Conservation (phyloP, 2,329 filamentous ascomycete genomes). For the Endoconidiophora polonica region DNA sequence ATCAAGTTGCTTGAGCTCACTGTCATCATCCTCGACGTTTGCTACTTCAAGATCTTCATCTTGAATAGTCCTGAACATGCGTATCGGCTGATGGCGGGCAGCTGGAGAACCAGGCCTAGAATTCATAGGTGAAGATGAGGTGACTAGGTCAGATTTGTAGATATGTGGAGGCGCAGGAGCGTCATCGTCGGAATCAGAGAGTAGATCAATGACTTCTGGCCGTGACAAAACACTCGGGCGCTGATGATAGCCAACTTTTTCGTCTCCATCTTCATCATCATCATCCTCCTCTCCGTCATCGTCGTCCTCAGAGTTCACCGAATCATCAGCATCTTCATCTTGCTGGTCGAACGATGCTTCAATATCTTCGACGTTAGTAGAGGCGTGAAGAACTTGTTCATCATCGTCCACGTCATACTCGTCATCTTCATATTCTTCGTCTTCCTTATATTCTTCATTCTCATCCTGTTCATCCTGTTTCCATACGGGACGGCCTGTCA, state of each 20-base stretch:
- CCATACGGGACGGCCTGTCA: constrained; percentile 1
- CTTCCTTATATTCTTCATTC: constrained; percentile 7
- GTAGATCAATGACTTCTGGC: constrained; percentile 29
- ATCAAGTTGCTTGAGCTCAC: background rate
- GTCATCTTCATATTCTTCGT: background rate
- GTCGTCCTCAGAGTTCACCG: background rate
- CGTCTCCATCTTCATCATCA: constrained; percentile 13
- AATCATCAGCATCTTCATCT: constrained; percentile 5
- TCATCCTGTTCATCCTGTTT: constrained; percentile 4
- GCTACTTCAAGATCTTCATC: constrained; percentile 4
- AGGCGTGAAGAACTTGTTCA: constrained; percentile 4
- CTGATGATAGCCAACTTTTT: background rate
- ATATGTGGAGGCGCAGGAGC: background rate
- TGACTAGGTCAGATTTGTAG: background rate
- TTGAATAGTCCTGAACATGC: background rate
- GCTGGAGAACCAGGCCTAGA: background rate
- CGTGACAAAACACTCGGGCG: constrained; percentile 15
- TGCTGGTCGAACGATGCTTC: background rate
- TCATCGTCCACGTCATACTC: background rate
- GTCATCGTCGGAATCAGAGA: constrained; percentile 30
- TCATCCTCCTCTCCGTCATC: constrained; percentile 8
- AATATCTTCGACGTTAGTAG: background rate
- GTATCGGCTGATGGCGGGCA: background rate
- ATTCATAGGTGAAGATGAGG: background rate
- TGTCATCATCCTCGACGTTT: constrained; percentile 2